Evolutionary conservation across 164 flowering plant genomes (phyloP), one percentile per base, ranked within the genome.

Genomic region (Vitis vinifera): DNA sequence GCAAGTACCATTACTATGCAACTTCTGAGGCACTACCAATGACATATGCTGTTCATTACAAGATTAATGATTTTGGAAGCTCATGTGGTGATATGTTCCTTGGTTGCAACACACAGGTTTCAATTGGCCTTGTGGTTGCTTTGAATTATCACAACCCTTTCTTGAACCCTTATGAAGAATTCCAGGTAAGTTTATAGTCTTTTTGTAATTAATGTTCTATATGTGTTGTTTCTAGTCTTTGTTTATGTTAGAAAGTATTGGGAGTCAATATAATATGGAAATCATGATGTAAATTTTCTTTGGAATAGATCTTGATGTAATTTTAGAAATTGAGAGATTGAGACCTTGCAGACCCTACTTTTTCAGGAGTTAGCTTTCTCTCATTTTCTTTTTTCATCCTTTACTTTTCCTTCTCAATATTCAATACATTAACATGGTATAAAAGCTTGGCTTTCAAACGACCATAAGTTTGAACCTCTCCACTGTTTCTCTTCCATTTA

Each of bases 151-250:
- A 78, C 9, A 95, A 95, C 71, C 99, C 99, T 69, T 91, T 73
- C 80, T 76, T 93, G 80, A 93, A 80, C 68, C 97, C 98, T 29
- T 96, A 90, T 68, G 99, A 93, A 66, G 98, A 96, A 79, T 96
- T 93, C 68, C 99, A 79, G 82, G 82, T 76, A 67, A 55, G 50
- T 14, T 59, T 37, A 37, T 37, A 11, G 9, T 63, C 8, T 53
- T 8, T 23, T 2, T 51, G 49, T 53, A 8, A 31, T 47, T 31
- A 5, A 13, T 10, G 4, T 62, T 47, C 17, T 52, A 30, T 49
- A 31, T 57, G 23, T 30, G 13, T 48, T 37, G 23, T 44, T 68
- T 63, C 23, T 50, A 23, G 27, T 23, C 27, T 23, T 23, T 23
- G 23, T 44, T 68, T 63, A 15, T 50, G 16, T 27, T 37, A 37